phyloP scores from a whole-genome alignment of 1,284 basidiomycete species.

The Tilletia indica region DNA sequence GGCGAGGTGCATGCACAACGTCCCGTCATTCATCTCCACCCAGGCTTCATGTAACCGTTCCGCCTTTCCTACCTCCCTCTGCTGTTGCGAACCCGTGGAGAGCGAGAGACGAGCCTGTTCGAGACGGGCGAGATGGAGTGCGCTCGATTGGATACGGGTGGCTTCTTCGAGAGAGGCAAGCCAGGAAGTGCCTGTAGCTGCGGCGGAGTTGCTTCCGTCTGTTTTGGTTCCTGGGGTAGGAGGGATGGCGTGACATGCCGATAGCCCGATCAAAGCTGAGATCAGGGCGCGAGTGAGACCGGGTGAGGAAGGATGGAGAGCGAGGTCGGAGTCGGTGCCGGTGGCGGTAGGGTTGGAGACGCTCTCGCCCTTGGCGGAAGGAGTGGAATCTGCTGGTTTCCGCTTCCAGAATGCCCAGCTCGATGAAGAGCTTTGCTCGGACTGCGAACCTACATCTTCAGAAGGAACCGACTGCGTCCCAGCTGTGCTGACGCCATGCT shows the following conservation, averaged over 20 bases:
- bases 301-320: slow-evolving; percentile 21
- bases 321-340: not conserved
- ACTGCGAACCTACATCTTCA: not conserved
- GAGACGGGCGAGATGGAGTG: slow-evolving; percentile 29
- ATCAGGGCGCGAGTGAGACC: slow-evolving; percentile 35
- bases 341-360: no score
- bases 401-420: not conserved
- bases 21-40: slow-evolving; percentile 36
- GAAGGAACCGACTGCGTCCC: not conserved
- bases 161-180: slow-evolving; percentile 30
- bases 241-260: slow-evolving; percentile 33
- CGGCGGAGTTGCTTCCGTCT: not conserved
- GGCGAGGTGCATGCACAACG: slow-evolving; percentile 41
- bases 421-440: not conserved
- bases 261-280: slow-evolving; percentile 37
- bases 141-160: slow-evolving; percentile 37
- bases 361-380: not conserved
- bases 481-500: slow-evolving; percentile 18
- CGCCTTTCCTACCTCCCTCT: not conserved
- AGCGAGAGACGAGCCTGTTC: slow-evolving; percentile 27
- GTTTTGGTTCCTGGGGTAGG: slow-evolving; percentile 5
- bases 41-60: slow-evolving; percentile 35
- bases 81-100: not conserved
- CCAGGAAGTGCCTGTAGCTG: slow-evolving; percentile 9
- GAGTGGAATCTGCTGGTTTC: not conserved